Conservation (phyloP, 179 eudicot species). For the Dionaea muscipula region DNA sequence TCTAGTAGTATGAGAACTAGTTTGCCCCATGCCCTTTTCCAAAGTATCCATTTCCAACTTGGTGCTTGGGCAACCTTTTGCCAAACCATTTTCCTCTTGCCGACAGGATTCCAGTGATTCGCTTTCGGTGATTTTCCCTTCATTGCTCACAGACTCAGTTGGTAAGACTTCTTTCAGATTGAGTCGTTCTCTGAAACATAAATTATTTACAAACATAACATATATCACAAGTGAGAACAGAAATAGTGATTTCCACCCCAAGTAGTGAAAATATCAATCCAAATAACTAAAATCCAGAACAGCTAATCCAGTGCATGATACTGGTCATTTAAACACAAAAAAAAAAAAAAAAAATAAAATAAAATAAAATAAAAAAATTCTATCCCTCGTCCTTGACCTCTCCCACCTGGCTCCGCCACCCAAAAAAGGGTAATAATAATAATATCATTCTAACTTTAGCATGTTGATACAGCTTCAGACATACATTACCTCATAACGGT, state of each 20-base stretch:
- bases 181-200: constrained; percentile 39
- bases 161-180: constrained; percentile 20
- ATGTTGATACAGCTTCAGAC: background rate
- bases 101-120: constrained; percentile 26
- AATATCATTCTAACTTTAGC: background rate
- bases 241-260: background rate
- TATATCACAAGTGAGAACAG: background rate
- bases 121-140: constrained; percentile 30
- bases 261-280: background rate
- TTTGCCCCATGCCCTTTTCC: constrained; percentile 36
- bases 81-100: constrained; percentile 29
- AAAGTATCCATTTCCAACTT: constrained; percentile 31
- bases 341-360: too few species aligned
- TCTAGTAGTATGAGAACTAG: constrained; percentile 33
- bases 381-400: too few species aligned
- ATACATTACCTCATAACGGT: constrained; percentile 27
- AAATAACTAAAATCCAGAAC: too few species aligned
- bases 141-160: constrained; percentile 22
- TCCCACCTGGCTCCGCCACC: too few species aligned
- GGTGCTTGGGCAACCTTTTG: constrained; percentile 28
- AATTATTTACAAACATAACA: constrained; percentile 4
- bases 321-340: background rate
- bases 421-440: background rate
- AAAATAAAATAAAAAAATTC: too few species aligned
- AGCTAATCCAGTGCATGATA: too few species aligned